Conservation (phyloP, 371 early-diverging fungal genomes). For the Actinomortierella wolfii region DNA sequence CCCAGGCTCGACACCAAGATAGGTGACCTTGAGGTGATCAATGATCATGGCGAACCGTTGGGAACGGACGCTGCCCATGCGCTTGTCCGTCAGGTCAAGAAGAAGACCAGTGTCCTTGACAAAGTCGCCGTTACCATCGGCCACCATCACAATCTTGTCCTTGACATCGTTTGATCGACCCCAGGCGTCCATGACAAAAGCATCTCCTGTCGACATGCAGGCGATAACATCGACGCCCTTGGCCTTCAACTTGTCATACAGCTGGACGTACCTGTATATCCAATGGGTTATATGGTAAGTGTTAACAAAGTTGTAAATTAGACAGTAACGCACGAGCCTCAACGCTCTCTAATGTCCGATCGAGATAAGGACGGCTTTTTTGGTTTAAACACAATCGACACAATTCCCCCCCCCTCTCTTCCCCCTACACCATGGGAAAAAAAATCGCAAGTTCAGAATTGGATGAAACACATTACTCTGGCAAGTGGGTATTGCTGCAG, state of each 20-base stretch:
- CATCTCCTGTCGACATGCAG: slow-evolving; percentile 62
- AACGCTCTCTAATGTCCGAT: too few species aligned
- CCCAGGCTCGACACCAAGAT: slow-evolving; percentile 73
- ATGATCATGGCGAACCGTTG: slow-evolving; percentile 79
- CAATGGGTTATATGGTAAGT: too few species aligned
- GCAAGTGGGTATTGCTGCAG: slow-evolving; percentile 80
- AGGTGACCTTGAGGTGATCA: slow-evolving; percentile 70
- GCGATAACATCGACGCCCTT: slow-evolving; percentile 70
- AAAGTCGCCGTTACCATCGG: slow-evolving; percentile 73
- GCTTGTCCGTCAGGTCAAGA: slow-evolving; percentile 48
- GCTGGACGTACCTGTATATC: slow-evolving; percentile 29
- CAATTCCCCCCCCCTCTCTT: too few species aligned
- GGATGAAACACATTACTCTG: slow-evolving; percentile 49
- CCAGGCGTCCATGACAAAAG: slow-evolving; percentile 79
- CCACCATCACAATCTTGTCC: slow-evolving; percentile 63
- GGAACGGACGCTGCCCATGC: slow-evolving; percentile 58
- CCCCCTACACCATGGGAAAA: too few species aligned
- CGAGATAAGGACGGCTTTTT: too few species aligned
- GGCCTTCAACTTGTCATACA: slow-evolving; percentile 56
- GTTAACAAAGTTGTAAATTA: too few species aligned
- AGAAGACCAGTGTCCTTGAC: slow-evolving; percentile 66
- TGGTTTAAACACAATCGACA: too few species aligned
- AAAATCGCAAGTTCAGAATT: too few species aligned
- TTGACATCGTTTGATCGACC: slow-evolving; percentile 64
- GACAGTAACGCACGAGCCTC: too few species aligned